Base-by-base conservation (phyloP, 345 rosid species). In the Linum lewisii region DNA sequence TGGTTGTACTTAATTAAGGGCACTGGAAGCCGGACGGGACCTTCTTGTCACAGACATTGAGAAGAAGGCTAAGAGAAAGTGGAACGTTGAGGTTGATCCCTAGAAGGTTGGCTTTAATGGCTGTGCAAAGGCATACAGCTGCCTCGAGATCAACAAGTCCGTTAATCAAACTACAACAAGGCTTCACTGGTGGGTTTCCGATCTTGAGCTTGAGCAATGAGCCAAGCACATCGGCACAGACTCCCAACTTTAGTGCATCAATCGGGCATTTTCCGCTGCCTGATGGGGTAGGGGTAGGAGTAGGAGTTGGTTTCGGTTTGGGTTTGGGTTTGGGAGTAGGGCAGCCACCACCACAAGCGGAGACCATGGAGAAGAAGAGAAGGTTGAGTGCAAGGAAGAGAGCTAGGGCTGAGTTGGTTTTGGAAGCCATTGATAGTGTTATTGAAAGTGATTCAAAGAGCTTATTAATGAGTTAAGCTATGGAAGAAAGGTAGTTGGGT, bases 21-120 rank as follows among this genome's bases (percentile, higher is more conserved):
- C 55, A 52, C 55, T 52, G 55, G 55, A 52, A 52, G 55, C 55
- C 55, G 4, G 55, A 52, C 7, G 55, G 55, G 19, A 52, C 55
- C 55, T 19, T 52, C 55, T 52, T n/a, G 11, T 23, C 23, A 20
- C 55, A 52, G 24, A 16, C 55, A 52, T 52, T 52, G 24, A 52
- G 55, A 10, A 52, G 55, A 23, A 52, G 4, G 55, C 55, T 52
- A 20, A 52, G 55, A 20, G 55, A 52, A 20, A 52, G 8, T 5
- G 55, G 55, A 23, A 52, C 14, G 7, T 52, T 23, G 55, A 52
- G 55, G 4, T 52, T 52, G 55, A 52, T 52, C 24, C 55, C 55
- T 0, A 52, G 24, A 8, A 52, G 13, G 55, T 23, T 23, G 24
- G 24, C 24, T 20, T 52, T 52, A 20, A 52, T 52, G 55, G 55